Evolutionary conservation across 257 asterid genomes (phyloP), one percentile per base, ranked within the genome.

Genomic region (Eustoma russellianum): DNA sequence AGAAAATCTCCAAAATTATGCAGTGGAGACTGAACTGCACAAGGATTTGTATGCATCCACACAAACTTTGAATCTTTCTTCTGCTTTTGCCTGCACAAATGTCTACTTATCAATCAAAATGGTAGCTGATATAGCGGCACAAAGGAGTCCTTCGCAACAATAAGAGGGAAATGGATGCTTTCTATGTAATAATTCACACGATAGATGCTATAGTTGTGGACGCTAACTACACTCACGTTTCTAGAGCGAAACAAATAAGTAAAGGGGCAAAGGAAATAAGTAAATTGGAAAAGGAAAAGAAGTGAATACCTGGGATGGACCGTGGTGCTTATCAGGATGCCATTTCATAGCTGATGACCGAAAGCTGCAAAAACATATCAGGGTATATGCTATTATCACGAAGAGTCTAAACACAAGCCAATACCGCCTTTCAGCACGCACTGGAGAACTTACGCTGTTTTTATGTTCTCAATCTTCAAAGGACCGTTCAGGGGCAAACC

Each of bases 311-410:
- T 76, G 85, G 64, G 94, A 64, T 66, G 86, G 71, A 46, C 86
- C 83, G 72, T 79, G 97, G 73, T 89, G 89, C 70, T 76, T 82
- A 68, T 89, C 97, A 18, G 97, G 97, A 71, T 89, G 97, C 97
- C 97, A 89, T 70, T 77, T 89, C 68, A 89, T 61, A 66, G 97
- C 95, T 28, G 94, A 78, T 38, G 34, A 56, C 53, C 89, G 95
- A 65, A 89, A 89, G 40, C 97, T 86, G 83, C 83, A 76, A 46
- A 38, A 38, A 8, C 5, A 38, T 8, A 38, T 7, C 43, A 4
- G 1, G 5, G 9, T 5, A 11, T 8, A 38, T 38, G 43, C 7
- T 2, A 38, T 38, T 38, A 38, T 38, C 43, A 38, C 12, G 7
- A 8, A 38, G 43, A 38, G 43, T 10, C 12, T 11, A 38, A 4